Conservation (phyloP, 2,329 filamentous ascomycete genomes). For the Fusarium devonianum region DNA sequence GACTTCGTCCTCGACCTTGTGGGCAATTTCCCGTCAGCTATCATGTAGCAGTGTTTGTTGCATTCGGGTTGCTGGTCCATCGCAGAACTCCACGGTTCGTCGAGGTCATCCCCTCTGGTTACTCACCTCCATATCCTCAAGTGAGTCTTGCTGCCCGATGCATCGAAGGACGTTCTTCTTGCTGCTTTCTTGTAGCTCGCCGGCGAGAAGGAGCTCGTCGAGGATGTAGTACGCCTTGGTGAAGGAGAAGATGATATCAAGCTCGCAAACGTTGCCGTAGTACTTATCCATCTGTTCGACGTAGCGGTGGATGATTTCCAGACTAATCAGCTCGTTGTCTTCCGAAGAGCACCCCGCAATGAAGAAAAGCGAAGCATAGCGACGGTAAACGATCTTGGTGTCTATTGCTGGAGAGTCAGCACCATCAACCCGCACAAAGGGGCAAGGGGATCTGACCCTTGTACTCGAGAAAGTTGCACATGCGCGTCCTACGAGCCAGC, state of each 20-base stretch:
- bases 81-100: conserved; percentile 26
- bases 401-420: conserved; percentile 61
- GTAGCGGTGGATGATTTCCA: conserved; percentile 98
- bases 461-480: conserved; percentile 99
- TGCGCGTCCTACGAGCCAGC: conserved; percentile 91
- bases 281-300: conserved; percentile 99
- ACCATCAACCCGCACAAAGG: conserved; percentile 6
- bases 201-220: conserved; percentile 92
- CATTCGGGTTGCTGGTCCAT: conserved; percentile 28
- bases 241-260: conserved; percentile 99
- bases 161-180: conserved; percentile 98
- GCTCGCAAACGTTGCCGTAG: conserved; percentile 99
- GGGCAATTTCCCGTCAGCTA: conserved; percentile 43
- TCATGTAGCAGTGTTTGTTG: conserved; percentile 25
- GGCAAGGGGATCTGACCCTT: conserved; percentile 70
- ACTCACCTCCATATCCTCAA: conserved; percentile 99
- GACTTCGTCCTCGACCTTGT: conserved; percentile 86
- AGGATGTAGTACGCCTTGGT: conserved; percentile 99
- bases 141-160: conserved; percentile 95
- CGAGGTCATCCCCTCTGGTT: conserved; percentile 23
- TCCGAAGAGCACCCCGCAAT: conserved; percentile 97
- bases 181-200: conserved; percentile 97
- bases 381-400: conserved; percentile 97
- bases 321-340: conserved; percentile 97
- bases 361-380: conserved; percentile 98